Evolutionary conservation across 495 filamentous ascomycete species (phyloP).

Genomic region (Durotheca rogersii): DNA sequence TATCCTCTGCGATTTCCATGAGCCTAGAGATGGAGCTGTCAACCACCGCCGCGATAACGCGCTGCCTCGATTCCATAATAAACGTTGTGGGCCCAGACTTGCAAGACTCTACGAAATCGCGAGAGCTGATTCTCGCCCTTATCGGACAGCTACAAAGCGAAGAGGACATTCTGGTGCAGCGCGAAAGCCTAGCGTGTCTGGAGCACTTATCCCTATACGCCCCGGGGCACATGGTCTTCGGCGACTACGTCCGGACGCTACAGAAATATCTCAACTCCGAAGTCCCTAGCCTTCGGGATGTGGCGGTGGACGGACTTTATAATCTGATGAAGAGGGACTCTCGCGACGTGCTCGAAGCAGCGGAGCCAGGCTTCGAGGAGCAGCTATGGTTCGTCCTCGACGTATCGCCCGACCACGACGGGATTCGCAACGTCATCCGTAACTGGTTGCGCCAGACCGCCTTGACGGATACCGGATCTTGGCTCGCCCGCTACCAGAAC

Average conservation of each 20-base stretch:
- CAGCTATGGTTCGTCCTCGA: constrained; percentile 90
- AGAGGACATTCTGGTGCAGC: constrained; percentile 66
- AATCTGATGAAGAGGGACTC: constrained; percentile 94
- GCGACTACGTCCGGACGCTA: constrained; percentile 75
- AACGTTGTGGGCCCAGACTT: constrained; percentile 95
- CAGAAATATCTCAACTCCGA: constrained; percentile 73
- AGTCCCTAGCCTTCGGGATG: constrained; percentile 66
- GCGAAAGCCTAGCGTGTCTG: constrained; percentile 76
- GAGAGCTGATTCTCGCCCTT: constrained; percentile 86
- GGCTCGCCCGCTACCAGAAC: constrained; percentile 85
- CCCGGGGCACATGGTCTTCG: constrained; percentile 78
- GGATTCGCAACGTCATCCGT: constrained; percentile 76
- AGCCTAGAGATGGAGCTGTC: constrained; percentile 84
- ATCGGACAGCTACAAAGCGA: constrained; percentile 82
- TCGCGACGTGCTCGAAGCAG: constrained; percentile 69
- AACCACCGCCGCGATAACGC: constrained; percentile 76
- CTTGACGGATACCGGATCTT: constrained; percentile 70
- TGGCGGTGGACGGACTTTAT: constrained; percentile 84
- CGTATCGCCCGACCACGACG: constrained; percentile 67
- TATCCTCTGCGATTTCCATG: constrained; percentile 73
- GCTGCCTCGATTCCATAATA: constrained; percentile 90
- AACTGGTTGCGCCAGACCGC: constrained; percentile 91
- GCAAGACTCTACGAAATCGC: constrained; percentile 87
- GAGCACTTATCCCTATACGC: constrained; percentile 95
- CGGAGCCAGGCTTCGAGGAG: constrained; percentile 78